These are phyloP conservation scores for Peronospora destructor DNA, from an alignment of 352 stramenopile genomes.

Conservation along the genomic window DNA sequence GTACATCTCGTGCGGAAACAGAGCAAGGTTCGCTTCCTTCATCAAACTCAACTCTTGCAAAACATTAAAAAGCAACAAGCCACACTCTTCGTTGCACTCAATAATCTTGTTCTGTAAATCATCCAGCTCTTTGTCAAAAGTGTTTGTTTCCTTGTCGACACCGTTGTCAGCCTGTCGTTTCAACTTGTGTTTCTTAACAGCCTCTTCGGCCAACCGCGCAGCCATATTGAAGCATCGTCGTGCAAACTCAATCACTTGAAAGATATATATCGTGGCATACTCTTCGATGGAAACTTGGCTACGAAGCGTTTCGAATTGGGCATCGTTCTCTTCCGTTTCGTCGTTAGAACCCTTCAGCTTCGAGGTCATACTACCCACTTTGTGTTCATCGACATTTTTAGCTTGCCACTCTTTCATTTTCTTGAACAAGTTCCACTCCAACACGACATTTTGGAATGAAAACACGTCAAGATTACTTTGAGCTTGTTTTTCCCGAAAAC, in stretches of 20 bases:
- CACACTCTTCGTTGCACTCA: constrained; percentile 69
- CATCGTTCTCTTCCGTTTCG: neutral
- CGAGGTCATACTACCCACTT: constrained; percentile 5
- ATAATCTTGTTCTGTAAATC: constrained; percentile 33
- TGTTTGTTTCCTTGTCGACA: constrained; percentile 11
- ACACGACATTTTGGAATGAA: constrained; percentile 39
- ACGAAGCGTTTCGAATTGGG: neutral
- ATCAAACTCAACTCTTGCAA: constrained; percentile 57
- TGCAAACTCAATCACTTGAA: constrained; percentile 55
- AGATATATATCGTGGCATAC: constrained; percentile 38
- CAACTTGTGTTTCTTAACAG: constrained; percentile 10
- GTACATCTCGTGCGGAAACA: constrained; percentile 30
- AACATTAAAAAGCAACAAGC: constrained; percentile 63
- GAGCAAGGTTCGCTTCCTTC: constrained; percentile 25
- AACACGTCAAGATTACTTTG: neutral
- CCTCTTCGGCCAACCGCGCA: constrained; percentile 27
- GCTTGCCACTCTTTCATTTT: constrained; percentile 53
- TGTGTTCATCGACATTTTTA: constrained; percentile 10
- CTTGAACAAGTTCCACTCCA: constrained; percentile 42
- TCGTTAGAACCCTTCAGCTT: constrained; percentile 7
- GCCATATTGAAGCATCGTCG: constrained; percentile 63
- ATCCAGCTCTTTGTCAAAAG: constrained; percentile 26
- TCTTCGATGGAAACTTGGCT: constrained; percentile 35
- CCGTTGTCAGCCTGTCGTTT: constrained; percentile 9
- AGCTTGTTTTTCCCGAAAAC: neutral